These are phyloP conservation scores for Beauveria sp. DNA, from an alignment of 2,329 filamentous ascomycete species.

Conservation along the genomic window DNA sequence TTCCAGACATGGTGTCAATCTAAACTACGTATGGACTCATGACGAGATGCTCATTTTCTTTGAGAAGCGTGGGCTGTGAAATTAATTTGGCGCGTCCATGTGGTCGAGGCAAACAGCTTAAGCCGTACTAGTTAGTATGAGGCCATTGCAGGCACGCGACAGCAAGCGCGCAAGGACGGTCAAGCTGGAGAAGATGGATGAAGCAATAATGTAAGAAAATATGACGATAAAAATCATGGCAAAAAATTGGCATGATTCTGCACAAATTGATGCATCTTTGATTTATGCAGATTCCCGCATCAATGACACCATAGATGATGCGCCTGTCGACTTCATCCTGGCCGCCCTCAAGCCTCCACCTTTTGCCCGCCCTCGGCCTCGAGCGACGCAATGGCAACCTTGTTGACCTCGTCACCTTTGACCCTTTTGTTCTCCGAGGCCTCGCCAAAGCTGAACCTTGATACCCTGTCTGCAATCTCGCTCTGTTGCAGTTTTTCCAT, in stretches of 20 bases:
- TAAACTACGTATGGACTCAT: no score
- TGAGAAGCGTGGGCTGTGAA: no score
- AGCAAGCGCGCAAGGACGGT: not conserved
- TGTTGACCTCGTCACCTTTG: not conserved
- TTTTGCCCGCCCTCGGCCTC: not conserved
- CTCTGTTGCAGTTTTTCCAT: not conserved
- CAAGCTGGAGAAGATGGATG: not conserved
- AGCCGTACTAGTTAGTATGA: no score
- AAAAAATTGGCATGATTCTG: not conserved
- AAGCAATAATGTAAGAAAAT: not conserved
- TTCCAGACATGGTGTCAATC: no score
- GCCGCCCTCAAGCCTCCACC: conserved; percentile 1
- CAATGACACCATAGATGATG: conserved; percentile 1
- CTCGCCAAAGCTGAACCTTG: not conserved
- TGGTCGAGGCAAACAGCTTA: no score
- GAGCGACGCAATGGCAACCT: not conserved
- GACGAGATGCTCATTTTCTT: no score
- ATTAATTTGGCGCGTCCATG: no score
- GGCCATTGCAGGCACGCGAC: no score
- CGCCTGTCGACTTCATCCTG: conserved; percentile 1
- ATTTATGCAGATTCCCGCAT: not conserved
- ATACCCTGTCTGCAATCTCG: not conserved
- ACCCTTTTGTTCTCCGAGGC: not conserved
- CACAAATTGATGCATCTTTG: not conserved
- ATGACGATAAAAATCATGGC: no score